These are phyloP conservation scores for Aureobasidium zeae DNA, from an alignment of 2,329 filamentous ascomycete genomes.

Conservation along the genomic window DNA sequence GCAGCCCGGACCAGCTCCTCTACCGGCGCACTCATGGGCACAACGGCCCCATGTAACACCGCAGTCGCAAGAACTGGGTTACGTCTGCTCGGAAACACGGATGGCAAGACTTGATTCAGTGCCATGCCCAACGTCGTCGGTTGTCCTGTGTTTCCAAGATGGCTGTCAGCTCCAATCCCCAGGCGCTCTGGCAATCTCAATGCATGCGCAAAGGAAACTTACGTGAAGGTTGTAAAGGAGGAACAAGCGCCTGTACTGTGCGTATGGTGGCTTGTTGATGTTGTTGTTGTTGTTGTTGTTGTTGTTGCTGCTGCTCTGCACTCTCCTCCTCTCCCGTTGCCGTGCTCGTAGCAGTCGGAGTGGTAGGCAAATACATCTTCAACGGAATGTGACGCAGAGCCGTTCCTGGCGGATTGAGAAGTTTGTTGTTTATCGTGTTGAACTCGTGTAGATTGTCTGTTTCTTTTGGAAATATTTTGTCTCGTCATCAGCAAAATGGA, in stretches of 20 bases:
- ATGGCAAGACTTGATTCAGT: slow-evolving; percentile 64
- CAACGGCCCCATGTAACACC: slow-evolving; percentile 72
- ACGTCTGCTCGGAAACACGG: slow-evolving; percentile 75
- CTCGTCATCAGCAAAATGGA: neutral
- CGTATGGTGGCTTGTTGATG: slow-evolving; percentile 34
- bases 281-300: too few species aligned
- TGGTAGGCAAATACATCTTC: slow-evolving; percentile 68
- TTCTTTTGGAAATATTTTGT: neutral
- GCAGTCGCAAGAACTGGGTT: slow-evolving; percentile 77
- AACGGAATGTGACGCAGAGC: slow-evolving; percentile 77
- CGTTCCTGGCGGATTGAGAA: slow-evolving; percentile 63
- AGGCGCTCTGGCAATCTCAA: too few species aligned
- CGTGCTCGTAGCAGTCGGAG: slow-evolving; percentile 30
- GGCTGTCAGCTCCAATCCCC: too few species aligned
- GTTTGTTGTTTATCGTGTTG: slow-evolving; percentile 61
- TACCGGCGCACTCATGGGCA: slow-evolving; percentile 71
- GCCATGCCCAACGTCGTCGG: slow-evolving; percentile 66
- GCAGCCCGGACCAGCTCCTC: slow-evolving; percentile 75
- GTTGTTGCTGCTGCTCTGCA: too few species aligned
- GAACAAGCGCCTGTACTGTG: slow-evolving; percentile 63
- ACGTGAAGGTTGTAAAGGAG: slow-evolving; percentile 39
- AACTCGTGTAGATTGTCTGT: slow-evolving; percentile 65
- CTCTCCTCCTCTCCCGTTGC: slow-evolving; percentile 29
- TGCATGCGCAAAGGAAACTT: too few species aligned
- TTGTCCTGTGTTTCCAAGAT: too few species aligned